Conservation (phyloP, 208 protist genomes). For the Plasmodiophora brassicae region DNA sequence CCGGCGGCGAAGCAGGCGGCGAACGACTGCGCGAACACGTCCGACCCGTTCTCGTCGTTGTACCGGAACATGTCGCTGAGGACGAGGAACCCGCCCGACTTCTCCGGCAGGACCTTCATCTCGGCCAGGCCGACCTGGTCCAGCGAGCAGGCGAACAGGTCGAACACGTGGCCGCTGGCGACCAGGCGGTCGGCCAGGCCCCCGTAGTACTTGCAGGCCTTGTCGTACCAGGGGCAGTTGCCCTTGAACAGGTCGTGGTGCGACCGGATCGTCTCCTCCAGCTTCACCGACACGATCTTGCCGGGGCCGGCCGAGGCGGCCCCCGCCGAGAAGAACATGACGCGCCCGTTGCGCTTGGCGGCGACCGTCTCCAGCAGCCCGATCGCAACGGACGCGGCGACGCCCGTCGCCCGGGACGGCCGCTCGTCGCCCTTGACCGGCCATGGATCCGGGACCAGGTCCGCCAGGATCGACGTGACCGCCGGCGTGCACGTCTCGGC, state of each 20-base stretch:
- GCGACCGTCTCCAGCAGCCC: conserved; percentile 71
- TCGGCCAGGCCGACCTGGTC: conserved; percentile 79
- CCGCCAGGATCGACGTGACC: conserved; percentile 82
- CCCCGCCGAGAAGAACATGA: conserved; percentile 90
- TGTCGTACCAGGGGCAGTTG: conserved; percentile 42
- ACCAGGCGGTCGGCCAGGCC: conserved; percentile 83
- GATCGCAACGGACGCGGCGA: conserved; percentile 87
- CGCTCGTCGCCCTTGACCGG: conserved; percentile 80
- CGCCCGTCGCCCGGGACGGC: conserved; percentile 87
- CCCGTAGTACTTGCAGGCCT: conserved; percentile 79
- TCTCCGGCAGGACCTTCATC: conserved; percentile 66
- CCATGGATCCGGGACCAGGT: conserved; percentile 86
- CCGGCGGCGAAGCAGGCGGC: conserved; percentile 67
- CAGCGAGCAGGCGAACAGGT: conserved; percentile 88
- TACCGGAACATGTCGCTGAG: conserved; percentile 90
- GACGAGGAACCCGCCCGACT: conserved; percentile 84
- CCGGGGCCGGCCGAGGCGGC: conserved; percentile 20
- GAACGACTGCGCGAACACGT: conserved; percentile 81
- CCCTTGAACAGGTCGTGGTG: conserved; percentile 87
- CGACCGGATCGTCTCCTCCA: conserved; percentile 86
- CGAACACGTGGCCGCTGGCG: conserved; percentile 83
- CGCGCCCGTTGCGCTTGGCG: conserved; percentile 74
- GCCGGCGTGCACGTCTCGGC: conserved; percentile 38
- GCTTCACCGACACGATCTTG: conserved; percentile 71
- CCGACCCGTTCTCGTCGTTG: conserved; percentile 53